A percentile compares a stretch with the other conserved stretches of the same genome.
These are phyloP conservation scores for Russula griseocarnosa DNA, from an alignment of 768 basidiomycete genomes.

Conservation along the genomic window DNA sequence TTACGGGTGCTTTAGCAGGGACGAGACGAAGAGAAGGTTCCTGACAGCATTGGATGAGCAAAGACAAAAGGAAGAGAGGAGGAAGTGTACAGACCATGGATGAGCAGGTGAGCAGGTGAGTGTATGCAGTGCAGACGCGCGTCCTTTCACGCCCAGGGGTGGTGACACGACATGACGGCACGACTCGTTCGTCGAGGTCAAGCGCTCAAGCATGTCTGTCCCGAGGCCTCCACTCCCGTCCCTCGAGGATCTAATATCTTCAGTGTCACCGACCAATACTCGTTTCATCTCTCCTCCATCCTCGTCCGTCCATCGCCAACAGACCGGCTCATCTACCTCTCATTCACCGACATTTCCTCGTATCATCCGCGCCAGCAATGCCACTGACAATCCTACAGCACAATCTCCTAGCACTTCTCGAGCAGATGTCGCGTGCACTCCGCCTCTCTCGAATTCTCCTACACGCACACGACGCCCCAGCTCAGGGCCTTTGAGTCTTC, in stretches of 20 bases:
- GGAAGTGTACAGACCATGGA: slow-evolving; percentile 20
- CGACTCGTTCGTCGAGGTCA: slow-evolving; percentile 54
- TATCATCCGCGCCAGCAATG: slow-evolving; percentile 55
- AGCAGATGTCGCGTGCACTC: slow-evolving; percentile 44
- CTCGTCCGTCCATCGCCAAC: slow-evolving; percentile 43
- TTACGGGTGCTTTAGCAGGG: slow-evolving; percentile 50
- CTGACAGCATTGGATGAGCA: slow-evolving; percentile 30
- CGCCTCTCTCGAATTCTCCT: slow-evolving; percentile 43
- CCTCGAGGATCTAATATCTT: slow-evolving; percentile 55
- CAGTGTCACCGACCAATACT: slow-evolving; percentile 53
- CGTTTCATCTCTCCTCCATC: slow-evolving; percentile 40
- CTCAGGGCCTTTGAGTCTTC: slow-evolving; percentile 31
- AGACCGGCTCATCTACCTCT: slow-evolving; percentile 40
- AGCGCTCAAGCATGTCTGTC: slow-evolving; percentile 66
- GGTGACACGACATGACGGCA: neutral
- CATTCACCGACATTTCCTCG: slow-evolving; percentile 56
- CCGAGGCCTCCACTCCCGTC: slow-evolving; percentile 51
- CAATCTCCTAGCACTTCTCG: slow-evolving; percentile 29
- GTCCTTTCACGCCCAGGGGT: neutral
- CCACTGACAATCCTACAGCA: slow-evolving; percentile 34
- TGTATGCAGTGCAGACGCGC: slow-evolving; percentile 4
- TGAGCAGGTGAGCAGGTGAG: neutral
- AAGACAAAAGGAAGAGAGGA: neutral
- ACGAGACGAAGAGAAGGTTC: slow-evolving; percentile 59
- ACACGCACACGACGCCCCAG: slow-evolving; percentile 48